A percentile compares a stretch with the other conserved stretches of the same genome.
phyloP scores from a whole-genome alignment of 176 grass and related monocot genomes.

The Typha latifolia region DNA sequence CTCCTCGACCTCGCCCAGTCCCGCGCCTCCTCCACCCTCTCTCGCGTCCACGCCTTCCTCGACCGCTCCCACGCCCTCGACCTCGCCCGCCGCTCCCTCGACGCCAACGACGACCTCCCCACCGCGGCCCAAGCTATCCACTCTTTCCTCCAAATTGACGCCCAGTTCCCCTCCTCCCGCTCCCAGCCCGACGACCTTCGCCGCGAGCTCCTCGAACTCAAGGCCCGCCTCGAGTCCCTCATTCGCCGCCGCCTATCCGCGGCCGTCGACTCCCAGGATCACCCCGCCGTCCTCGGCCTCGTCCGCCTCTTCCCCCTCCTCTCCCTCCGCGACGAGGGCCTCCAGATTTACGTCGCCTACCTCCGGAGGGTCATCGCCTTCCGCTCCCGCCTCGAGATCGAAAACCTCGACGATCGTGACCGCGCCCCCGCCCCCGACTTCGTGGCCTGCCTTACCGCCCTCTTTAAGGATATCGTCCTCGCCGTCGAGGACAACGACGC shows the following conservation, averaged over 20 bases:
- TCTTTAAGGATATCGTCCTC: conserved; percentile 92
- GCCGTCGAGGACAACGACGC: conserved; percentile 76
- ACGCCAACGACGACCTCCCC: conserved; percentile 54
- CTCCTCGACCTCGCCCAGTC: conserved; percentile 70
- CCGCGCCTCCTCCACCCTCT: conserved; percentile 40
- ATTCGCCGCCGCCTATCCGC: conserved; percentile 48
- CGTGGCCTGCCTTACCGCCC: conserved; percentile 61
- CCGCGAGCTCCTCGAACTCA: conserved; percentile 66
- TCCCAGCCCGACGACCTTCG: conserved; percentile 54
- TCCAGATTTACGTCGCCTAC: conserved; percentile 77
- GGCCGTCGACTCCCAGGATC: conserved; percentile 66
- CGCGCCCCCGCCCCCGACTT: conserved; percentile 44
- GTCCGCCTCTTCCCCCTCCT: conserved; percentile 69
- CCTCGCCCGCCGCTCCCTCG: conserved; percentile 49
- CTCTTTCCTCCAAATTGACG: conserved; percentile 65
- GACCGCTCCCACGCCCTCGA: conserved; percentile 69
- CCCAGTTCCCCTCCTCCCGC: conserved; percentile 36
- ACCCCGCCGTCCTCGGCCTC: conserved; percentile 59
- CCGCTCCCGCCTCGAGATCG: conserved; percentile 60
- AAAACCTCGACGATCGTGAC: conserved; percentile 51
- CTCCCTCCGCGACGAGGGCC: conserved; percentile 57
- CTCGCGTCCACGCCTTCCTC: conserved; percentile 50
- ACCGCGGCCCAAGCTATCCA: conserved; percentile 49
- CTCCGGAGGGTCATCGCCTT: conserved; percentile 82
- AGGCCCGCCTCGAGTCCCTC: conserved; percentile 59